Conservation (phyloP, 192 early-diverging fungal genomes). For the Polychytrium aggregatum region DNA sequence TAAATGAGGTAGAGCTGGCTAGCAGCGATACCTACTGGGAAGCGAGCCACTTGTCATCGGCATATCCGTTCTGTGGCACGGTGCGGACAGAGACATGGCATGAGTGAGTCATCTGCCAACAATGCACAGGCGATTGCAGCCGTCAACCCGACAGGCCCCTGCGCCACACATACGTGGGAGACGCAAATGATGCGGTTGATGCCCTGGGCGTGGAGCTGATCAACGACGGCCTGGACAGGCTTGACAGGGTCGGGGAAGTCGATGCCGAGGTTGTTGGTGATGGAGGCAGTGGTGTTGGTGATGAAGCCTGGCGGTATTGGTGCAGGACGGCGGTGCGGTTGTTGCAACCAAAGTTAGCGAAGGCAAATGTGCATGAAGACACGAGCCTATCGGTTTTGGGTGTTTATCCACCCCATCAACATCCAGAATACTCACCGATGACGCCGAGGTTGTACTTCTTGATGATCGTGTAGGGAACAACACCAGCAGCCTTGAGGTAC, state of each 20-base stretch:
- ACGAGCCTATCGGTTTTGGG: neutral
- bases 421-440: conserved; percentile 26
- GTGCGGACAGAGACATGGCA: no score
- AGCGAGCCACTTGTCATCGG: conserved; percentile 54
- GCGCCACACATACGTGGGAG: no score
- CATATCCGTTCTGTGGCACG: conserved; percentile 69
- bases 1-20: no score
- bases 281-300: conserved; percentile 38
- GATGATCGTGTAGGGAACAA: conserved; percentile 60
- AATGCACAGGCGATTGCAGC: no score
- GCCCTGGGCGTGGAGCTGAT: conserved; percentile 44
- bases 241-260: conserved; percentile 45
- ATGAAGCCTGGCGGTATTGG: conserved; percentile 1
- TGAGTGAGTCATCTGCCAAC: no score
- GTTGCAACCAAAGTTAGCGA: no score
- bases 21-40: neutral
- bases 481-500: conserved; percentile 12
- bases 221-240: conserved; percentile 49
- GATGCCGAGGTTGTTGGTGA: conserved; percentile 44
- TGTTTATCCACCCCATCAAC: neutral
- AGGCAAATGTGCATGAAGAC: no score
- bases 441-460: conserved; percentile 54
- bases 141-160: no score
- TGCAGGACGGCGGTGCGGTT: neutral
- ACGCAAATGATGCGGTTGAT: conserved; percentile 56